phyloP scores from a whole-genome alignment of 106 monocot species.

The Xerophyta viscosa region DNA sequence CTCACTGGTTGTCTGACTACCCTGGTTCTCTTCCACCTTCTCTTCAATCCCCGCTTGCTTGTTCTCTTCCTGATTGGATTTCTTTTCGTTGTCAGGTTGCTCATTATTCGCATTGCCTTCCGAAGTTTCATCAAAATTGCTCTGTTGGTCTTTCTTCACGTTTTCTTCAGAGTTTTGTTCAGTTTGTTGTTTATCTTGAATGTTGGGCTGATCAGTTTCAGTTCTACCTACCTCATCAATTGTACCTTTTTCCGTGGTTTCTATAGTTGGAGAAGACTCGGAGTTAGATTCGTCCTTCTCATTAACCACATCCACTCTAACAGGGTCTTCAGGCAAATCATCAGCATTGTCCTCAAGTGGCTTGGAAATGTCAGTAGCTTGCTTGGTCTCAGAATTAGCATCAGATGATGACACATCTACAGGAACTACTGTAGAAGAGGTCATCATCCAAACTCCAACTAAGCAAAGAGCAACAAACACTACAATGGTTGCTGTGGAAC shows the following conservation, averaged over 20 bases:
- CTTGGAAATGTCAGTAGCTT: slow-evolving; percentile 17
- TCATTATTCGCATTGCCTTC: slow-evolving; percentile 9
- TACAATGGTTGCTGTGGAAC: slow-evolving; percentile 51
- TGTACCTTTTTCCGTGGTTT: slow-evolving; percentile 5
- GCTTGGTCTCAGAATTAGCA: slow-evolving; percentile 24
- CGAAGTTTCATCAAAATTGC: neutral
- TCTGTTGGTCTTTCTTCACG: slow-evolving; percentile 6
- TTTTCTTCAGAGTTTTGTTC: slow-evolving; percentile 16
- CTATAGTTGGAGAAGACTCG: slow-evolving; percentile 9
- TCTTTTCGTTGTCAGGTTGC: slow-evolving; percentile 13
- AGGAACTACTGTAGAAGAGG: slow-evolving; percentile 59
- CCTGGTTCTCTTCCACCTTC: slow-evolving; percentile 25
- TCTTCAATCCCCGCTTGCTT: slow-evolving; percentile 17
- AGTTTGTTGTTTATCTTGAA: slow-evolving; percentile 10
- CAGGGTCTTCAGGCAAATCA: slow-evolving; percentile 23
- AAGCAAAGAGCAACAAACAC: slow-evolving; percentile 80
- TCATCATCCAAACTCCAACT: slow-evolving; percentile 89
- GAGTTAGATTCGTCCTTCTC: slow-evolving; percentile 15
- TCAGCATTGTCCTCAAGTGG: slow-evolving; percentile 27
- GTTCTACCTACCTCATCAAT: neutral
- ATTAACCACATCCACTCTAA: slow-evolving; percentile 4
- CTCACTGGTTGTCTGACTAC: slow-evolving; percentile 12
- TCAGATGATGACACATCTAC: slow-evolving; percentile 29
- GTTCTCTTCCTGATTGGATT: slow-evolving; percentile 4
- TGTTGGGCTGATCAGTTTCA: slow-evolving; percentile 6